Conservation (phyloP, 768 basidiomycete genomes). For the Tricholoma bakamatsutake region DNA sequence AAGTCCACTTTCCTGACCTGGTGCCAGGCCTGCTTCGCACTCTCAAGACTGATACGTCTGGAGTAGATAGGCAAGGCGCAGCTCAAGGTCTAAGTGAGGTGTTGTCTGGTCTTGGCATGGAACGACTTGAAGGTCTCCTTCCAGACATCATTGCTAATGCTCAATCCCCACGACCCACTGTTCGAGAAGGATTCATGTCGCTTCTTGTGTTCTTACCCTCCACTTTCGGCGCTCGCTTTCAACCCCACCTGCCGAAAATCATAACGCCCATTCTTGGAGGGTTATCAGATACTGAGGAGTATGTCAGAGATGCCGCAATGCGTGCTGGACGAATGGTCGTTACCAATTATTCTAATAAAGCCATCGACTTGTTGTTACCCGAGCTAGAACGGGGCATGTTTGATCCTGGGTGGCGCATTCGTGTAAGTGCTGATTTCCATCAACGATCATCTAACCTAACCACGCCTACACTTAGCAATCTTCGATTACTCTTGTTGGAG, state of each 20-base stretch:
- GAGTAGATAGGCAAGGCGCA: conserved; percentile 96
- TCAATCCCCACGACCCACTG: conserved; percentile 81
- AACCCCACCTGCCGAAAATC: conserved; percentile 92
- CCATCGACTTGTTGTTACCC: conserved; percentile 89
- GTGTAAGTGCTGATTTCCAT: conserved; percentile 44
- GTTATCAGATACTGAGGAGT: conserved; percentile 89
- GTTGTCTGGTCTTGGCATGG: conserved; percentile 94
- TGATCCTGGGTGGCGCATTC: conserved; percentile 90
- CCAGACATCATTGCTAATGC: conserved; percentile 93
- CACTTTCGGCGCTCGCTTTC: conserved; percentile 94
- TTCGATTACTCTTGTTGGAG: conserved; percentile 93
- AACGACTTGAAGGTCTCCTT: conserved; percentile 86
- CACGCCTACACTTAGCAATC: conserved; percentile 58
- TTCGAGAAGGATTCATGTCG: conserved; percentile 98
- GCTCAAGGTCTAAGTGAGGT: conserved; percentile 97
- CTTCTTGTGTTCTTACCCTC: conserved; percentile 91
- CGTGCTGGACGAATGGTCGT: conserved; percentile 98
- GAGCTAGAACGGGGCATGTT: conserved; percentile 95
- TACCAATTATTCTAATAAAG: conserved; percentile 85
- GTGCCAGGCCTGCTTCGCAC: conserved; percentile 85
- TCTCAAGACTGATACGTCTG: conserved; percentile 88
- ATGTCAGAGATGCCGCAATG: conserved; percentile 96
- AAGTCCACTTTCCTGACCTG: conserved; percentile 91
- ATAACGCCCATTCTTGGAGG: conserved; percentile 89
- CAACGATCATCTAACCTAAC: background rate